Evolutionary conservation across 495 filamentous ascomycete species (phyloP), one percentile per base, ranked within the genome.

Genomic region (Rostrohypoxylon terebratum): DNA sequence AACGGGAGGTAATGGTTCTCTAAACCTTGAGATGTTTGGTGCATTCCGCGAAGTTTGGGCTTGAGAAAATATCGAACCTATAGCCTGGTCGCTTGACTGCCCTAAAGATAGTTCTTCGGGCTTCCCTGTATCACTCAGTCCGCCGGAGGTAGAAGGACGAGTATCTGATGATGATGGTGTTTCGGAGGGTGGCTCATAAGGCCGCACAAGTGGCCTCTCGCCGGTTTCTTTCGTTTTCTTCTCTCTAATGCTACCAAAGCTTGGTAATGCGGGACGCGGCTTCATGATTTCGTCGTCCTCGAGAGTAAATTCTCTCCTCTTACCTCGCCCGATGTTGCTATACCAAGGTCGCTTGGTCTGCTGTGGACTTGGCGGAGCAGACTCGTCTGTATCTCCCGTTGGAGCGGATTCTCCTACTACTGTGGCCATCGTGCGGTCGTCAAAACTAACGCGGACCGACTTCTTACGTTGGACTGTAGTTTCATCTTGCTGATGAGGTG

Each of bases 371-470:
- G 83, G 77, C 0, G 83, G 69, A 33, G 78, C 47, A 13, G 82
- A 80, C 7, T 87, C 83, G 1, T 88, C 88, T 4, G 80, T 81
- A 18, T 84, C 85, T 4, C 82, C 83, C 9, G 83, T 77, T 28
- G 87, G 79, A 25, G 86, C 87, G 6, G 89, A 87, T 33, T 88
- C 83, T 20, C 87, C 90, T 9, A 90, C 87, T 59, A 90, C 79
- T 44, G 89, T 73, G 14, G 75, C 78, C 71, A 74, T 74, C 28
- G 73, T 81, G 21, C 88, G 86, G 21, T 96, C 93, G 69, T 96
- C 93, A 72, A 97, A 97, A 79, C 93, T 97, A 69, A 97, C 94
- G 58, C 93, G 88, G 7, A 86, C 90, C 25, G 83, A 81, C 75
- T 91, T 94, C 79, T 89, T 95, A 48, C 87, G 90, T 4, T 80